A percentile compares a stretch with the other conserved stretches of the same genome.
Evolutionary conservation across 192 early-diverging fungal species (phyloP).

Genomic region (Backusella psychrophila): DNA sequence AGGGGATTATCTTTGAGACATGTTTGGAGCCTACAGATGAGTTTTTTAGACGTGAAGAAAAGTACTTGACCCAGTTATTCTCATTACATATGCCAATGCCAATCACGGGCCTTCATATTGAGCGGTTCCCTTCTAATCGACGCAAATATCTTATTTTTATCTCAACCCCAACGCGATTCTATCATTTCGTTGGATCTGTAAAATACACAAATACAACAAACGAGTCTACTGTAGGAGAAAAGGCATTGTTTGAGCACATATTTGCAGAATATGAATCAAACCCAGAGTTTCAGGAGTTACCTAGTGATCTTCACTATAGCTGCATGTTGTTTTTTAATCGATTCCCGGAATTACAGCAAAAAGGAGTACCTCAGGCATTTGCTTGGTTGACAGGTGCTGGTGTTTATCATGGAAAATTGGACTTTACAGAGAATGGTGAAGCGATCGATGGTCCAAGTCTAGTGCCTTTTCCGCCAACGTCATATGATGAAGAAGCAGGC

Average conservation of each 20-base stretch:
- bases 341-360: slow-evolving; percentile 62
- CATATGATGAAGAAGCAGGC: slow-evolving; percentile 35
- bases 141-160: slow-evolving; percentile 78
- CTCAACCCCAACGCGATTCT: slow-evolving; percentile 84
- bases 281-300: slow-evolving; percentile 60
- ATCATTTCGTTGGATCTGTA: slow-evolving; percentile 83
- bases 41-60: slow-evolving; percentile 79
- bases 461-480: slow-evolving; percentile 16
- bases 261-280: slow-evolving; percentile 67
- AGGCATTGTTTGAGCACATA: slow-evolving; percentile 72
- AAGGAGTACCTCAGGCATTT: slow-evolving; percentile 71
- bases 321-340: slow-evolving; percentile 67
- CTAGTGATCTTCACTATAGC: slow-evolving; percentile 49
- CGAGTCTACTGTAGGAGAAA: slow-evolving; percentile 40
- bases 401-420: slow-evolving; percentile 81
- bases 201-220: slow-evolving; percentile 35
- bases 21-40: slow-evolving; percentile 84
- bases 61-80: slow-evolving; percentile 69
- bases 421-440: slow-evolving; percentile 70
- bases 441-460: slow-evolving; percentile 45
- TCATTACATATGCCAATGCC: slow-evolving; percentile 65
- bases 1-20: slow-evolving; percentile 88
- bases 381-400: slow-evolving; percentile 90
- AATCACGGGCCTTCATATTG: slow-evolving; percentile 78
- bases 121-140: slow-evolving; percentile 67